Evolutionary conservation across 371 early-diverging fungal species (phyloP), one percentile per base, ranked within the genome.

Genomic region (Vairimorpha apis): DNA sequence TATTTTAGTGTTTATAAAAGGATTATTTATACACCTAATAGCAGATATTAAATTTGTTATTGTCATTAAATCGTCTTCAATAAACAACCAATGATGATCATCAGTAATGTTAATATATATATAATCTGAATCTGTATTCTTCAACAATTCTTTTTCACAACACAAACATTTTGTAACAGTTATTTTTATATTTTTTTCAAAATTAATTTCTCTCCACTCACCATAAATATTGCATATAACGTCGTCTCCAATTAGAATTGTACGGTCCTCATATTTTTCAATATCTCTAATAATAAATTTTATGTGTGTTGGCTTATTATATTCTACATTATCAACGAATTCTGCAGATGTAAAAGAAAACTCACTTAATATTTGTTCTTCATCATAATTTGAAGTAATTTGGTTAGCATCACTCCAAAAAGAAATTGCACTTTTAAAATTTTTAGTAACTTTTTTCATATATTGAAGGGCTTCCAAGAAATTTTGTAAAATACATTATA

Each of bases 31-130:
- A 64, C 78, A 78, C 12, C 51, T 29, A 4, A 78, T 29, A 12
- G 65, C 25, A 25, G 44, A 41, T 2, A 29, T 43, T 4, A 78
- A 38, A 27, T 47, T 65, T 0, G 78, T 75, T n/a, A 78, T 65
- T 35, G 78, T 35, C 27, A 78, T 29, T 14, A 75, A 27, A 59
- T 78, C 72, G 37, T 75, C 75, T 32, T 78, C 75, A 4, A 78
- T 45, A 35, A 75, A 41, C 25, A 78, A 45, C 21, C 45, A 67
- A 78, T 78, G 70, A 21, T 37, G n/a, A 12, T 51, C 23, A 44
- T 70, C 55, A 47, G 63, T 38, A 13, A 60, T 18, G 7, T 41
- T 49, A 0, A 70, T 38, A 49, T 47, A 38, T 3, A 70, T 60
- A 21, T 33, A 35, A 13, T 30, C 25, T 7, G 44, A 47, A 32